Base-by-base conservation (phyloP, 2,329 filamentous ascomycete species). In the Fusarium torulosum region DNA sequence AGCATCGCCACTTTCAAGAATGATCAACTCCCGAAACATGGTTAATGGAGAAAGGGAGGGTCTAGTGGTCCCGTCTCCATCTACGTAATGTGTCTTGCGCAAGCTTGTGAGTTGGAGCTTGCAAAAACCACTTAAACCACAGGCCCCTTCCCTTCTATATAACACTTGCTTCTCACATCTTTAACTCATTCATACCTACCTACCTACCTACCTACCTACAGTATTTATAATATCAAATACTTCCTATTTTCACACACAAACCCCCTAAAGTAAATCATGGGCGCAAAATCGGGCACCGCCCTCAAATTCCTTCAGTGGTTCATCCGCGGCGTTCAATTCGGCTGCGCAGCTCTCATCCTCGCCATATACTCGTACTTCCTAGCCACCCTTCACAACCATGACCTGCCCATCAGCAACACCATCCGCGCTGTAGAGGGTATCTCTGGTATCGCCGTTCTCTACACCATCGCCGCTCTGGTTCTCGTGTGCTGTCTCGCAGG, bases 301-400 rank as follows among this genome's bases (percentile, higher is more conserved):
- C 87, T 97, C 72, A 93, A 92, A 74, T 79, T 86, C 61, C 60
- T 86, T 45, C 90, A 93, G 74, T 91, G 90, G 77, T 84, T 90
- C 76, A 82, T 96, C 74, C 92, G 95, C 70, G 80, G 85, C 68
- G 80, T 97, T 57, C 88, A 93, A 74, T 91, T 97, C 78, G 84
- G 87, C 75, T 92, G 88, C 77, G 84, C 90, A 10, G 88, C 85
- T 60, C 84, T 97, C 69, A 86, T 95, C 63, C 86, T 97, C 64
- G 91, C 86, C 70, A 86, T 96, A 74, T 94, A 91, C 84, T 90
- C 89, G 49, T 97, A 96, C 84, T 96, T 94, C 84, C 87, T 97
- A 49, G 88, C 91, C 10, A 86, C 91, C 10, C 86, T 94, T 15
- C 77, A 86, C 64, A 87, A 90, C 73, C 88, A 93, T 79, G 73